Base-by-base conservation (phyloP, 2,329 filamentous ascomycete genomes). In the Herpotrichia juniperi region DNA sequence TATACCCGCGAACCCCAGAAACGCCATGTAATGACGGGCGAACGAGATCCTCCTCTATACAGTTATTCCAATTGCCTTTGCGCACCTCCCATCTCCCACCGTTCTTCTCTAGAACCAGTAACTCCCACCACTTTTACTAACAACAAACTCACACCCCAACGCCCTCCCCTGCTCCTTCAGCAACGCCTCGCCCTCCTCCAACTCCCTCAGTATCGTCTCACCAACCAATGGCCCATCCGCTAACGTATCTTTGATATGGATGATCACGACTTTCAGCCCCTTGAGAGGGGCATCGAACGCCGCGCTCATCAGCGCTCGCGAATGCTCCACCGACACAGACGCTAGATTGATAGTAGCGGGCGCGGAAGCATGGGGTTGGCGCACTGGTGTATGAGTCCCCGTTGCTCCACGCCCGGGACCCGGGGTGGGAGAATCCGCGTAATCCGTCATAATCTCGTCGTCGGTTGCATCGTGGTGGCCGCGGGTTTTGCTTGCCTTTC, bases 171-270 rank as follows among this genome's bases (percentile, higher is more conserved):
- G 75, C 25, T 74, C 70, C 30, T 65, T 65, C 48, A 78, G 49
- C 24, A 52, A 54, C 35, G 53, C 61, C 54, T 93, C 90, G 53
- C 90, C 80, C 22, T 85, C 84, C 16, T 76, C 69, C 44, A 97
- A 74, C 70, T 97, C 85, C 53, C 78, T 68, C 19, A 94, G 64
- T 30, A 97, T 96, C 1, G 76, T 81, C 3, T 90, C 85, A 30
- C 79, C 83, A 1, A 82, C 85, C 42, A 77, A 72, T 22, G 84
- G 84, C 0, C 86, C 90, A 68, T 96, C 92, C 8, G 81, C 79
- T 49, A 97, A 77, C 19, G 83, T 88, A 59, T 97, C 93, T 72
- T 99, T 99, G 66, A 97, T 84, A 69, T 99, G 94, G 31, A 97
- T 97, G 49, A 97, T 85, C 44, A 97, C 87, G 1, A 99, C 79